Evolutionary conservation across 2,329 filamentous ascomycete genomes (phyloP).

Genomic region (Neonectria magnoliae): DNA sequence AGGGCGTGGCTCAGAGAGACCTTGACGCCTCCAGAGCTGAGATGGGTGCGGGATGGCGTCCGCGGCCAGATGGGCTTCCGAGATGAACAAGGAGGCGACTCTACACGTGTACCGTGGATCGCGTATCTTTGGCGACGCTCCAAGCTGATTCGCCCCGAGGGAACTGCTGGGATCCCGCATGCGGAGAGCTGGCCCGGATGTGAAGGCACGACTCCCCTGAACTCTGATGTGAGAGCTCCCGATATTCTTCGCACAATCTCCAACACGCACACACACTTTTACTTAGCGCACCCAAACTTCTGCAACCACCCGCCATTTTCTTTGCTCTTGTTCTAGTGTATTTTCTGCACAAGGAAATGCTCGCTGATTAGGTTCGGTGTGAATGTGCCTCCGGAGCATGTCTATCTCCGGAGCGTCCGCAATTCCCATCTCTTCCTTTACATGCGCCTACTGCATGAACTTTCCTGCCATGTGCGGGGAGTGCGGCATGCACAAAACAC

Average conservation of each 20-base stretch:
- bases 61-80: neutral
- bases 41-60: neutral
- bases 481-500: neutral
- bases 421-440: neutral
- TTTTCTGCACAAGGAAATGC: no score
- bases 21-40: neutral
- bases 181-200: neutral
- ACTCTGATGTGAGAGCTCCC: neutral
- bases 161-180: neutral
- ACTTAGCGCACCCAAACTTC: neutral
- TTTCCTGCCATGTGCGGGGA: neutral
- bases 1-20: neutral
- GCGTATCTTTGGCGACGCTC: no score
- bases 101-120: no score
- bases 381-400: neutral
- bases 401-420: neutral
- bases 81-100: neutral
- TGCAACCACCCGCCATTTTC: neutral
- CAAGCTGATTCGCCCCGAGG: no score
- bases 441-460: neutral
- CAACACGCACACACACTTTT: neutral
- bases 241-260: constrained; percentile 1
- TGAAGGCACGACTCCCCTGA: neutral
- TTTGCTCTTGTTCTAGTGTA: neutral
- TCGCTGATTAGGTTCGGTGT: neutral